These are phyloP conservation scores for Mycothermus thermophilus DNA, from an alignment of 495 filamentous ascomycete species.

Conservation along the genomic window DNA sequence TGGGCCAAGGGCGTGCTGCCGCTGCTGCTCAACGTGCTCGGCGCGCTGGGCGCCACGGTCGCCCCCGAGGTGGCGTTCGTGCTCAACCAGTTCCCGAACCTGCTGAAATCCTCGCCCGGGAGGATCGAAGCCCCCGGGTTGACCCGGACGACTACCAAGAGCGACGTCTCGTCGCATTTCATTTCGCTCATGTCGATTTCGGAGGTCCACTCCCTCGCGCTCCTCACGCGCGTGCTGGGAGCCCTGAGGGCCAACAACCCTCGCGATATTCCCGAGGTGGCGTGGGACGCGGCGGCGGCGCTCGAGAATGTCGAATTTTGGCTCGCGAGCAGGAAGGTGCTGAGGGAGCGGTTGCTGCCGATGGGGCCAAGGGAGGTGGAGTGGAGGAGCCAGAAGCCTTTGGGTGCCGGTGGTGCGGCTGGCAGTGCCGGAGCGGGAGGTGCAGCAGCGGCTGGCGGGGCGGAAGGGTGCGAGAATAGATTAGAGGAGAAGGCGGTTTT, in stretches of 20 bases:
- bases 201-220: slow-evolving; percentile 62
- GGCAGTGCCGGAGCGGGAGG: too few relatives aligned
- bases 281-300: slow-evolving; percentile 55
- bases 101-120: slow-evolving; percentile 49
- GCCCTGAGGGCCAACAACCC: slow-evolving; percentile 45
- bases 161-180: slow-evolving; percentile 26
- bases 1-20: slow-evolving; percentile 84
- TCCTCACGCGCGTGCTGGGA: slow-evolving; percentile 53
- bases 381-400: slow-evolving; percentile 35
- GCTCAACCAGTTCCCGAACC: slow-evolving; percentile 67
- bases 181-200: slow-evolving; percentile 57
- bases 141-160: slow-evolving; percentile 28
- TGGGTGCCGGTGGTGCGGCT: background rate
- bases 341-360: slow-evolving; percentile 59
- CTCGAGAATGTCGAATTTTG: slow-evolving; percentile 70
- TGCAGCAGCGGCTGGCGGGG: slow-evolving; percentile 1
- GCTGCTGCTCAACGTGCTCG: slow-evolving; percentile 77
- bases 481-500: slow-evolving; percentile 60
- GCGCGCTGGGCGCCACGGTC: slow-evolving; percentile 59
- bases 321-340: slow-evolving; percentile 42
- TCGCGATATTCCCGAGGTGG: slow-evolving; percentile 50
- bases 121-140: slow-evolving; percentile 42
- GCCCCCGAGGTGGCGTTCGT: slow-evolving; percentile 76
- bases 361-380: slow-evolving; percentile 54
- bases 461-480: slow-evolving; percentile 36